Conservation (phyloP, 345 rosid genomes). For the Murraya paniculata region DNA sequence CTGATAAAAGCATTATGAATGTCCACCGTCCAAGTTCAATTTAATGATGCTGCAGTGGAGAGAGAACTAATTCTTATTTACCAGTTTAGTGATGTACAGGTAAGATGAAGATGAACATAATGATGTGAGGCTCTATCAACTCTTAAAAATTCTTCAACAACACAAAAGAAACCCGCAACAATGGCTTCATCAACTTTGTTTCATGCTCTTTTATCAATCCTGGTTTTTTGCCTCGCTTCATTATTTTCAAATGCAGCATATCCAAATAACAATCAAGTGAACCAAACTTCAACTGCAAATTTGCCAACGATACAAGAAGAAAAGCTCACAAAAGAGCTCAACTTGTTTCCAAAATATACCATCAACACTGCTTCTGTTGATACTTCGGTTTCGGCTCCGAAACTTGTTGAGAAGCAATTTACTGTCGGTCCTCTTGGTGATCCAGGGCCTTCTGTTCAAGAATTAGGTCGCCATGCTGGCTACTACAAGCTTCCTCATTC, state of each 20-base stretch:
- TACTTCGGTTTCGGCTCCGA: too few relatives aligned
- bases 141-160: background rate
- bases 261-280: background rate
- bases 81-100: too few relatives aligned
- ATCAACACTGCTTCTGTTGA: too few relatives aligned
- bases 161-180: background rate
- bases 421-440: slow-evolving; percentile 23
- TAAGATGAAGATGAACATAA: background rate
- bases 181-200: slow-evolving; percentile 15
- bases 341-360: too few relatives aligned
- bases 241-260: slow-evolving; percentile 14
- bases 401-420: slow-evolving; percentile 41
- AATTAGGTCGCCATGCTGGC: slow-evolving; percentile 79
- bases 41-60: too few relatives aligned
- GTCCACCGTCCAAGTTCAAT: too few relatives aligned
- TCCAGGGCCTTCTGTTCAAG: slow-evolving; percentile 48
- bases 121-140: background rate
- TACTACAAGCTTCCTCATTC: slow-evolving; percentile 67
- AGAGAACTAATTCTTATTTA: background rate
- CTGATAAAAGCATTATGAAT: too few relatives aligned
- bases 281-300: background rate
- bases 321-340: too few relatives aligned
- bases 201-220: background rate
- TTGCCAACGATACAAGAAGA: slow-evolving; percentile 40
- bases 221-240: background rate